Evolutionary conservation across 2,329 filamentous ascomycete genomes (phyloP).

Genomic region (Pseudogymnoascus sp.): DNA sequence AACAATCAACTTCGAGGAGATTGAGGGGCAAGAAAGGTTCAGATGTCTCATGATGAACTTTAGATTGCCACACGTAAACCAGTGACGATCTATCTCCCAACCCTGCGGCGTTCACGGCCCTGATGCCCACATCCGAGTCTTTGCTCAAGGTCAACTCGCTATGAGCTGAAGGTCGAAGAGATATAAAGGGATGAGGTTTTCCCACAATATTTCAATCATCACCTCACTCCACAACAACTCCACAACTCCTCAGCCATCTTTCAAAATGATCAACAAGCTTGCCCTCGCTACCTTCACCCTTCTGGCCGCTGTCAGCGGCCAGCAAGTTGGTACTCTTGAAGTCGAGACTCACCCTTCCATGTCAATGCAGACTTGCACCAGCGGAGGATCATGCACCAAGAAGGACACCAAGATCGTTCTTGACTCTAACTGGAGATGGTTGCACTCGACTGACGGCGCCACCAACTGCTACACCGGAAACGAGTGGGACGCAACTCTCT

Average conservation of each 20-base stretch:
- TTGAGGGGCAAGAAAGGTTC: neutral
- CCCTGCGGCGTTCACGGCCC: conserved; percentile 4
- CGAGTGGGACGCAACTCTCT: conserved; percentile 33
- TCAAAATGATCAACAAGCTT: conserved; percentile 6
- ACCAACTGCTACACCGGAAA: conserved; percentile 29
- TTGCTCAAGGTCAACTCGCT: neutral
- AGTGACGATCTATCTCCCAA: neutral
- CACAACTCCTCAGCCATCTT: conserved; percentile 1
- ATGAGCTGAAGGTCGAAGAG: neutral
- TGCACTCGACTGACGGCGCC: conserved; percentile 35
- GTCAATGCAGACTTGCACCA: conserved; percentile 39
- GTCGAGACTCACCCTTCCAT: conserved; percentile 40
- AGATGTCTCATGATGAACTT: conserved; percentile 5
- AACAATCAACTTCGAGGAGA: neutral
- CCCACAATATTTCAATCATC: conserved; percentile 7
- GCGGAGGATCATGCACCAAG: conserved; percentile 34
- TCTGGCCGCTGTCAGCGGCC: conserved; percentile 33
- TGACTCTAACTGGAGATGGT: conserved; percentile 47
- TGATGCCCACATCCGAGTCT: neutral
- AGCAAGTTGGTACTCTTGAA: conserved; percentile 35
- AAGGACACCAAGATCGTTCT: conserved; percentile 39
- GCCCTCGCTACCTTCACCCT: conserved; percentile 28
- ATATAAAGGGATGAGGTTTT: conserved; percentile 5
- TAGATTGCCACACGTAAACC: conserved; percentile 1
- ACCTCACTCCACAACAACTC: neutral